Percentiles rank a stretch among this genome's conserved stretches.
Conservation (phyloP, 73 alveolate species). For the Paramecium sexaurelia region DNA sequence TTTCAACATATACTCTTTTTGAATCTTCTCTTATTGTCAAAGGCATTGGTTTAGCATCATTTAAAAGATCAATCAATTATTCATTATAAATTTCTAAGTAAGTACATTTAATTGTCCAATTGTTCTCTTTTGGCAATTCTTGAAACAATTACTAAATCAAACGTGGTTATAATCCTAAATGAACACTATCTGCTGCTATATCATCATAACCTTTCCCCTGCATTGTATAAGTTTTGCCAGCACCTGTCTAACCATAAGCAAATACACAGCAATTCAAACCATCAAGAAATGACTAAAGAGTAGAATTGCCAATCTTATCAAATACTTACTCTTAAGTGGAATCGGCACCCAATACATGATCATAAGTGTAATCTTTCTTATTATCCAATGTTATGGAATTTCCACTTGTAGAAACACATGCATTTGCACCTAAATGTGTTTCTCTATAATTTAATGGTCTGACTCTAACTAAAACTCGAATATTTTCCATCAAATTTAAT, state of each 20-base stretch:
- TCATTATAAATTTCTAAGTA: slow-evolving; percentile 85
- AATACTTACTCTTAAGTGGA: slow-evolving; percentile 34
- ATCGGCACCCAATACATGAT: slow-evolving; percentile 54
- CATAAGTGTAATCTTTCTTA: slow-evolving; percentile 43
- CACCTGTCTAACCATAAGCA: slow-evolving; percentile 99
- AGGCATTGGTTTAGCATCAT: background rate
- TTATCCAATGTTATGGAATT: slow-evolving; percentile 31
- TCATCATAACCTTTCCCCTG: slow-evolving; percentile 79
- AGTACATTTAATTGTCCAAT: slow-evolving; percentile 71
- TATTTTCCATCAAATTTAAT: slow-evolving; percentile 52
- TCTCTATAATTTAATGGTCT: slow-evolving; percentile 64
- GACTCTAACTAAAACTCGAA: slow-evolving; percentile 56
- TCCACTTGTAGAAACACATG: background rate
- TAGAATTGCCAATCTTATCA: slow-evolving; percentile 40
- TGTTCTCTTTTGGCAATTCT: slow-evolving; percentile 53
- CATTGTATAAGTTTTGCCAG: slow-evolving; percentile 98
- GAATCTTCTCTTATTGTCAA: slow-evolving; percentile 76
- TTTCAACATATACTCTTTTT: slow-evolving; percentile 85
- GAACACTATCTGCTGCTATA: background rate
- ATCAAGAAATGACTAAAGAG: slow-evolving; percentile 81
- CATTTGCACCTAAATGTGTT: slow-evolving; percentile 45
- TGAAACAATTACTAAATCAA: slow-evolving; percentile 76
- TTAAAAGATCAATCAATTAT: slow-evolving; percentile 71
- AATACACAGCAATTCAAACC: slow-evolving; percentile 96
- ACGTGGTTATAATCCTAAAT: slow-evolving; percentile 84